Base-by-base conservation (phyloP, 495 filamentous ascomycete species). In the Zalerion maritima region DNA sequence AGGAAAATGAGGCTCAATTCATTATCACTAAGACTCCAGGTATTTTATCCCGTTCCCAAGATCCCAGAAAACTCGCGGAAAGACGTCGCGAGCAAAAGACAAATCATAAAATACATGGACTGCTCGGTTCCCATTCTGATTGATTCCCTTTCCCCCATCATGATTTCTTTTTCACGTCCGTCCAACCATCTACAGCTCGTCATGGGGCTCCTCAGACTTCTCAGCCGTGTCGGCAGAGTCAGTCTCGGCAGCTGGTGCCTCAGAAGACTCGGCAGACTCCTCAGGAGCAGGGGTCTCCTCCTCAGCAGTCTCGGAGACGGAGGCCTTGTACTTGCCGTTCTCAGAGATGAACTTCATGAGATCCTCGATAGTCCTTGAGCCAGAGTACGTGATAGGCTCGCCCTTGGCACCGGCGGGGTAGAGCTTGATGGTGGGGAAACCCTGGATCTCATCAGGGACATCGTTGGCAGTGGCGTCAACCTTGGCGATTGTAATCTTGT, bases 401-500 rank as follows among this genome's bases (percentile, higher is more conserved):
- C 67, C 66, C 72, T 99, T 99, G 51, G 69, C 62, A 37, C 85
- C 86, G 32, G 91, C 89, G 34, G 83, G 74, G 76, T 73, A 99
- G 21, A 99, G 70, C 71, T 94, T 99, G 71, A 99, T 96, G 50
- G 89, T 99, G 17, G 89, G 89, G 81, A 99, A 99, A 31, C 89
- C 89, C 51, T 79, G 73, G 53, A 99, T 89, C 52, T 93, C 78
- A 55, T 94, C 86, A 8, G 91, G 89, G 15, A 96, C 81, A 50
- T 97, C 89, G 62, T 97, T 97, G 63, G 66, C 62, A 20, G 91
- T 99, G 26, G 89, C 89, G 52, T 99, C 89, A 45, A 99, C 81
- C 73, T 99, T 99, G 53, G 91, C 89, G 44, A 99, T 75, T 36
- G 78, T 78, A 21, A 96, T 77, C 69, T 94, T 80, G 47, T 75